Base-by-base conservation (phyloP, 805 yeast genomes). In the Candida adriatica region DNA sequence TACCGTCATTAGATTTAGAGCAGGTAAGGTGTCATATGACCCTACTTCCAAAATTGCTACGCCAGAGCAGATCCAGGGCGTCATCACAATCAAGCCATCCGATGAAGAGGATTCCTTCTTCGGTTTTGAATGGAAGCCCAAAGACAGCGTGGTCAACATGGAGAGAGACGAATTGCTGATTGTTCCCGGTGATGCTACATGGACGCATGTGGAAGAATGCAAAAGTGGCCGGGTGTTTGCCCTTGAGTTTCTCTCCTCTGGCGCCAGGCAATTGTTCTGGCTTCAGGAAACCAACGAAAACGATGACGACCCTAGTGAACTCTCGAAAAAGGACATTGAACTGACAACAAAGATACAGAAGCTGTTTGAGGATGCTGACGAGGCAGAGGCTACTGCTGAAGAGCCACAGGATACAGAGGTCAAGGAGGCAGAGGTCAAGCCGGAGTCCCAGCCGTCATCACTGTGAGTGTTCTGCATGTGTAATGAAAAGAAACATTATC, bases 141-240 rank as follows among this genome's bases (percentile, higher is more conserved):
- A 81, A 35, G 73, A 69, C 18, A 63, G 56, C 26, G 55, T 63
- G 5, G 62, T 65, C 6, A 55, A 62, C 13, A 61, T 47, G 18
- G 74, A 68, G 35, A 64, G 63, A 27, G 81, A 75, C 33, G 87
- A 79, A 42, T 64, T 83, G 37, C 62, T 84, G 42, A 71, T 85
- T 26, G 76, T 85, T 44, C 92, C 94, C 0, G 94, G 94, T 2
- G 95, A 86, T 49, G 90, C 82, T 31, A 73, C 79, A 26, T 83
- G 87, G 75, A 70, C 71, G 40, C 82, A 73, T 33, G 73, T 83
- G 26, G 56, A 65, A 30, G 73, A 83, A 18, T 81, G 94, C 55
- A 69, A 60, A 26, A 72, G 86, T 0, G 95, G 95, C 11, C 66
- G 95, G 39, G 87, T 86, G 11, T 78, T 75, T 43, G 76, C 78